phyloP scores from a whole-genome alignment of 116 monocot genomes.

The Dioscorea cayenensis region DNA sequence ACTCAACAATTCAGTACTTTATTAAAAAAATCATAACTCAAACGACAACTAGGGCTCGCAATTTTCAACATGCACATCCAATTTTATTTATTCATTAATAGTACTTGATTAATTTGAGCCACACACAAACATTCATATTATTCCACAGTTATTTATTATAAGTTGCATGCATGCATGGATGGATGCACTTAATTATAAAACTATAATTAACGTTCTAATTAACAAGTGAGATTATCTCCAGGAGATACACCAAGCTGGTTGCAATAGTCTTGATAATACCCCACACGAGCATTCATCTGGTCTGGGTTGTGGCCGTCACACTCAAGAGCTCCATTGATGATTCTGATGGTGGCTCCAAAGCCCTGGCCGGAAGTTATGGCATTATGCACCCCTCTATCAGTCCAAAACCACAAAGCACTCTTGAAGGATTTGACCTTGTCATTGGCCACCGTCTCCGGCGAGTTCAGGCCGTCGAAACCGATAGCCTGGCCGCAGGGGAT shows the following conservation, averaged over 20 bases:
- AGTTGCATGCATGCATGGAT: too few relatives aligned
- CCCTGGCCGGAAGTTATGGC: slow-evolving; percentile 1
- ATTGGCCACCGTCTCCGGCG: slow-evolving; percentile 15
- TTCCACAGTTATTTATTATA: too few relatives aligned
- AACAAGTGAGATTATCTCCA: slow-evolving; percentile 11
- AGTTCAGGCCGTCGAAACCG: slow-evolving; percentile 5
- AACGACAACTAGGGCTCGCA: too few relatives aligned
- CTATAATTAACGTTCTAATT: background rate
- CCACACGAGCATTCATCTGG: background rate
- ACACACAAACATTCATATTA: too few relatives aligned
- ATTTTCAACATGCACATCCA: too few relatives aligned
- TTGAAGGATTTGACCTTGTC: background rate
- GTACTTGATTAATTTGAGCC: too few relatives aligned
- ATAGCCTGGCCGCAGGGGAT: background rate
- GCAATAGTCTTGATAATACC: slow-evolving; percentile 9
- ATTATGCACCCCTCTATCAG: background rate
- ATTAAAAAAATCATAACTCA: too few relatives aligned
- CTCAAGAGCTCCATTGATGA: slow-evolving; percentile 8
- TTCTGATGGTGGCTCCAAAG: slow-evolving; percentile 6
- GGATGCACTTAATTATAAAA: too few relatives aligned
- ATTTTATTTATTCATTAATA: too few relatives aligned
- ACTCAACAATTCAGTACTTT: too few relatives aligned
- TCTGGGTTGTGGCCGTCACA: background rate
- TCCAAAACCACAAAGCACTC: slow-evolving; percentile 14
- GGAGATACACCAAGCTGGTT: slow-evolving; percentile 5